Conservation (phyloP, 805 yeast species). For the Nematodospora valgi region DNA sequence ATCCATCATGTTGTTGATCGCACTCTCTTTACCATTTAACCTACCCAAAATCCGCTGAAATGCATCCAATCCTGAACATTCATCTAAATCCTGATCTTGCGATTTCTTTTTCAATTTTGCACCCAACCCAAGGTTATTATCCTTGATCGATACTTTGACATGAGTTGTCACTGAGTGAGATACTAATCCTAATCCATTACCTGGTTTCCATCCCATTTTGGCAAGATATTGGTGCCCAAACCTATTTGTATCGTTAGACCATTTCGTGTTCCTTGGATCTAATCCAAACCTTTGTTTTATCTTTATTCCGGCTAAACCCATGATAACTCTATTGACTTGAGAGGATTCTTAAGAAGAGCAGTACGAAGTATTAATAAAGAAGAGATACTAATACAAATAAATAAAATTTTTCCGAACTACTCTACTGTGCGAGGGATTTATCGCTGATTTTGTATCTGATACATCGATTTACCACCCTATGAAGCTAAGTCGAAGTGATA, state of each 20-base stretch:
- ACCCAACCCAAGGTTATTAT: slow-evolving; percentile 86
- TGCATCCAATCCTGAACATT: slow-evolving; percentile 86
- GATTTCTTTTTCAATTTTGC: slow-evolving; percentile 63
- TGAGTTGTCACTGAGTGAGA: slow-evolving; percentile 70
- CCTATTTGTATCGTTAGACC: slow-evolving; percentile 83
- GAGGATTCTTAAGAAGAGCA: slow-evolving; percentile 1
- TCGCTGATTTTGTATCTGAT: too few relatives aligned
- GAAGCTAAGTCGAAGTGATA: too few relatives aligned
- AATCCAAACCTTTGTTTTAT: slow-evolving; percentile 81
- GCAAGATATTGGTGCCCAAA: slow-evolving; percentile 87
- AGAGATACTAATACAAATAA: too few relatives aligned
- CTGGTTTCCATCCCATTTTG: slow-evolving; percentile 90
- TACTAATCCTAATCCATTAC: slow-evolving; percentile 78
- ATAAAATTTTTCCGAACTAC: too few relatives aligned
- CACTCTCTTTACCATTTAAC: slow-evolving; percentile 80
- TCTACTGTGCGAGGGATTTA: too few relatives aligned
- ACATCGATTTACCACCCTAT: too few relatives aligned
- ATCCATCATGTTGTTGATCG: slow-evolving; percentile 61
- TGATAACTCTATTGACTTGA: too few relatives aligned
- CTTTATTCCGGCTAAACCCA: slow-evolving; percentile 83
- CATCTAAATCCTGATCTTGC: slow-evolving; percentile 72
- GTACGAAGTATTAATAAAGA: background rate
- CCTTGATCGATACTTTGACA: slow-evolving; percentile 77
- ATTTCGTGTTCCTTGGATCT: slow-evolving; percentile 91
- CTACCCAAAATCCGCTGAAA: slow-evolving; percentile 88